A percentile compares a stretch with the other conserved stretches of the same genome.
Evolutionary conservation across 2,329 filamentous ascomycete species (phyloP).

Genomic region (Rhynchosporium secalis): DNA sequence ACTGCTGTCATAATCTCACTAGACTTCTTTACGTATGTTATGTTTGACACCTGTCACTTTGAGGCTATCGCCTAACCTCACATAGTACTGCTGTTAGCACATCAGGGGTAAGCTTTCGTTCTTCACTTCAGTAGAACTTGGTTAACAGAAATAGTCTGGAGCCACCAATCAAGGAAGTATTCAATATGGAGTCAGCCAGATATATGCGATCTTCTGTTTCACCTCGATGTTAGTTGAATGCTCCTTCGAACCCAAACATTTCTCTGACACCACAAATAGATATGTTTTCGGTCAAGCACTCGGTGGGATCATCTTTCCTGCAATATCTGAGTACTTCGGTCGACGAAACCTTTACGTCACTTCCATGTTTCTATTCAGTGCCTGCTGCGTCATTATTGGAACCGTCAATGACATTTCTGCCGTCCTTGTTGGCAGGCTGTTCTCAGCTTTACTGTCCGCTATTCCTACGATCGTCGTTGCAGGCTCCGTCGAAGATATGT

Average conservation of each 20-base stretch:
- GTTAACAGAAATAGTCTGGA: neutral
- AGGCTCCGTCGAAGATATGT: conserved; percentile 51
- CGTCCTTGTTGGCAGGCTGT: conserved; percentile 45
- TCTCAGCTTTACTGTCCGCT: conserved; percentile 47
- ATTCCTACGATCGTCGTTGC: conserved; percentile 49
- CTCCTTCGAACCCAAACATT: neutral
- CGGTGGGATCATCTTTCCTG: neutral
- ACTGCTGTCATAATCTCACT: neutral
- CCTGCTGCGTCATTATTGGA: conserved; percentile 43
- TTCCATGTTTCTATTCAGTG: conserved; percentile 39
- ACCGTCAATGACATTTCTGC: conserved; percentile 40
- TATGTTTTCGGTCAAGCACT: neutral
- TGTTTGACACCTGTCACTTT: neutral
- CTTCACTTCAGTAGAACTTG: neutral
- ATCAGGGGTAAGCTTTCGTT: neutral
- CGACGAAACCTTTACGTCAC: conserved; percentile 39
- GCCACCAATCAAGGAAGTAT: neutral
- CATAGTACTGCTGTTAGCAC: neutral
- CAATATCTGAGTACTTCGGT: neutral
- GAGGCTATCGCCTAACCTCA: neutral
- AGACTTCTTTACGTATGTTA: neutral
- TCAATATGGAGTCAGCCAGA: neutral
- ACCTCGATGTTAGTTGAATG: neutral
- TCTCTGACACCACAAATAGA: neutral
- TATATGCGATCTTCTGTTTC: neutral